A percentile compares a stretch with the other conserved stretches of the same genome.
These are phyloP conservation scores for Pyrenophora seminiperda DNA, from an alignment of 2,329 filamentous ascomycete genomes.

Conservation along the genomic window DNA sequence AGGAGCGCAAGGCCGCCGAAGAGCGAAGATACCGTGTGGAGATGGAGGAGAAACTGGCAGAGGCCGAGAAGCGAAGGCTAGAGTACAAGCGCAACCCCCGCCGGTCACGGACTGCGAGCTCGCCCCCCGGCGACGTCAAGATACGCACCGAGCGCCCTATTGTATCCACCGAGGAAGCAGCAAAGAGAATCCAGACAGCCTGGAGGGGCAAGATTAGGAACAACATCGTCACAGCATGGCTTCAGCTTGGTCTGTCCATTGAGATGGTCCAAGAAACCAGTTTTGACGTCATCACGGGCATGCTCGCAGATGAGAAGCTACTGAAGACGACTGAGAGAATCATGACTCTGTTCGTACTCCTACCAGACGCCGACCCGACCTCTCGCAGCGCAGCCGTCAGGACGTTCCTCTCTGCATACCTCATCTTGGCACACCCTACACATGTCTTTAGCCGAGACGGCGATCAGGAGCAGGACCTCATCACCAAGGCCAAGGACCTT, in stretches of 20 bases:
- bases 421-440: slow-evolving; percentile 78
- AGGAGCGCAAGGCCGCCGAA: slow-evolving; percentile 77
- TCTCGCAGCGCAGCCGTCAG: slow-evolving; percentile 70
- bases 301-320: slow-evolving; percentile 70
- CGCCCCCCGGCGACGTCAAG: slow-evolving; percentile 53
- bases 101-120: slow-evolving; percentile 64
- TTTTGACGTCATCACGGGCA: slow-evolving; percentile 74
- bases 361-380: slow-evolving; percentile 61
- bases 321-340: slow-evolving; percentile 69
- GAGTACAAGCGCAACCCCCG: slow-evolving; percentile 58
- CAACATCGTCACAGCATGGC: slow-evolving; percentile 68
- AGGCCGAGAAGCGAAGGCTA: slow-evolving; percentile 72
- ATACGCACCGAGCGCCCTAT: slow-evolving; percentile 34
- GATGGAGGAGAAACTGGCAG: slow-evolving; percentile 79
- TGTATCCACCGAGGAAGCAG: slow-evolving; percentile 66
- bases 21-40: slow-evolving; percentile 70
- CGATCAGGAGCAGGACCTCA: slow-evolving; percentile 71
- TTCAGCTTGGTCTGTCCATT: slow-evolving; percentile 69
- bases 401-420: slow-evolving; percentile 78
- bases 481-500: slow-evolving; percentile 77
- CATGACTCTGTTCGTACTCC: slow-evolving; percentile 70
- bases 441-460: slow-evolving; percentile 78
- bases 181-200: slow-evolving; percentile 68
- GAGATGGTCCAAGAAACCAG: slow-evolving; percentile 71
- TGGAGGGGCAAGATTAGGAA: slow-evolving; percentile 68